Base-by-base conservation (phyloP, 352 stramenopile species). In the Globisporangium cystogenes region DNA sequence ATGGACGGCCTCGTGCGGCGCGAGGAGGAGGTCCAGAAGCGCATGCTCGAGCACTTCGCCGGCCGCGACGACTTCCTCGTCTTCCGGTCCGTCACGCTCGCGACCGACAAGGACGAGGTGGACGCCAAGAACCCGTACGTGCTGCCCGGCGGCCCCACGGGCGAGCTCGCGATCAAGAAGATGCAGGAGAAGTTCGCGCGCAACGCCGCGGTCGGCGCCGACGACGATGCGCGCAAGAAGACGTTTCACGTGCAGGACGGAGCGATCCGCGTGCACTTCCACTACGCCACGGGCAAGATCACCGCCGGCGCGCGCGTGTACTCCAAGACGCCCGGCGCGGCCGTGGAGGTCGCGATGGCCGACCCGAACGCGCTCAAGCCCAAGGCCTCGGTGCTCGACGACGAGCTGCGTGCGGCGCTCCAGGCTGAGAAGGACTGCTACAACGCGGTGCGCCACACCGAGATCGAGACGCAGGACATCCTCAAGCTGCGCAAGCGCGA, bases 341-440 rank as follows among this genome's bases (percentile, higher is more conserved):
- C 80, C 15, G 76, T 91, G 10, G 82, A 91, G 18, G 82, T 91
- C 7, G 61, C 87, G 7, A 74, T 87, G 65, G 78, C 77, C 1
- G 82, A 93, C 60, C 78, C 78, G 23, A 86, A 57, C 18, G 70
- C 76, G 3, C 57, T 62, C 27, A 81, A 80, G 29, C 82, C 82
- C 10, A 93, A 93, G 53, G 52, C 76, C 21, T 90, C 80, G 10
- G 70, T 93, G 8, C 62, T 93, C 8, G 82, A 91, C 56, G 75
- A 85, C 49, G 82, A 93, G 35, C 52, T 89, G 3, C 74, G 77
- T 20, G 71, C 70, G 1, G 71, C 70, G 26, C 64, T 90, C 24
- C 82, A 93, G 68, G 67, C 81, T 60, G 89, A 97, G 58, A 97
- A 97, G 57, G 87, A 97, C 50, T 98, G 90, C 64, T 97, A 96